Base-by-base conservation (phyloP, 148 eudicot species). In the Hydrangea macrophylla region DNA sequence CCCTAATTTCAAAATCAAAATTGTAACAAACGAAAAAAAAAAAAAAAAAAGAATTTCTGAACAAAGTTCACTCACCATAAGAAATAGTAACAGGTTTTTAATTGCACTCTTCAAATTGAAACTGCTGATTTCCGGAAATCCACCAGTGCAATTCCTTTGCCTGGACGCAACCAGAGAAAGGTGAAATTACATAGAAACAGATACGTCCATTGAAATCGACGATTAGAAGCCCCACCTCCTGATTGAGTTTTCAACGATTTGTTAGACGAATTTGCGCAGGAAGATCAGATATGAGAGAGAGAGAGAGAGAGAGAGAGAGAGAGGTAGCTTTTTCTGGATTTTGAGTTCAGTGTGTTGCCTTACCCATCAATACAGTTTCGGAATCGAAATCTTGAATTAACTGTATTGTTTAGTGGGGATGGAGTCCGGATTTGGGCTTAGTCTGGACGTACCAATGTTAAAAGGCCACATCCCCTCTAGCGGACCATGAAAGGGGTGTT, bases 51-150 rank as follows among this genome's bases (percentile, higher is more conserved):
- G 23, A 48, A 20, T 4, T 50, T 11, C 24, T 27, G 27, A 7
- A 53, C 22, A 32, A 53, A 62, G 12, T 22, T 37, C 28, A 65
- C 69, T 53, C 69, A 65, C 59, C 69, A 65, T 53, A 53, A 10
- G 54, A 32, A 3, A 2, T 18, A 22, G 33, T 31, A 9, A 51
- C 12, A 5, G n/a, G 39, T 25, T 27, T 7, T 65, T 65, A 65
- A 1, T 12, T 53, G 59, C 27, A 65, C 31, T 31, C 58, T 23
- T 20, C 59, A 15, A n/a, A 53, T 33, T 65, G 58, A 18, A 58
- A 53, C 13, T 53, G 7, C 53, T 26, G 20, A 42, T 0, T 31
- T 39, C 35, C 26, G 28, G 4, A 5, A 65, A 65, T 48, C 20
- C 20, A 39, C 20, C 30, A 30, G 44, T 33, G 63, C 25, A 9